These are phyloP conservation scores for Eimeria tenella DNA, from an alignment of 169 alveolate genomes.

Conservation along the genomic window DNA sequence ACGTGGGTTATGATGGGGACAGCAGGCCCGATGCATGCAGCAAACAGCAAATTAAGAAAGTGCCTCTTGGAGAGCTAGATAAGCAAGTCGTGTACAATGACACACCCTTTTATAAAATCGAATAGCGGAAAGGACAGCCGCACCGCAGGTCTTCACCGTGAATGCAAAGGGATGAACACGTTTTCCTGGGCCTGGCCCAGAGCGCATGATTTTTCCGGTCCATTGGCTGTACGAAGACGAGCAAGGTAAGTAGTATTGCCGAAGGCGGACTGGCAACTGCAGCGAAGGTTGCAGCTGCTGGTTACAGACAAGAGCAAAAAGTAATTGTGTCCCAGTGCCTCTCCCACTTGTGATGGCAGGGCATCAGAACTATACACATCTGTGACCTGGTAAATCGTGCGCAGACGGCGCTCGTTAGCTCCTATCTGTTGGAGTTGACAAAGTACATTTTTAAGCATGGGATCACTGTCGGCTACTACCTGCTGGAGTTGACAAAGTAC, in stretches of 20 bases:
- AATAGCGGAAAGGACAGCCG: background rate
- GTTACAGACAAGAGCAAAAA: no score
- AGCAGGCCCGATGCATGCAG: background rate
- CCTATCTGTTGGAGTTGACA: no score
- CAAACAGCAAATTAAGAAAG: background rate
- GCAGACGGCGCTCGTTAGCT: no score
- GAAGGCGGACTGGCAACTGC: background rate
- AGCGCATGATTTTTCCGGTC: background rate
- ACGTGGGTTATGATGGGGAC: constrained; percentile 37
- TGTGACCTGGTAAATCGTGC: no score
- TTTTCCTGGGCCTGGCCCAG: background rate
- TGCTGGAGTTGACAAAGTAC: no score
- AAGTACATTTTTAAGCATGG: no score
- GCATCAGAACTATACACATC: no score
- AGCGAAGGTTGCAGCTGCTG: no score
- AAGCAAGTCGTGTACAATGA: background rate
- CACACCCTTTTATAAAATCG: background rate
- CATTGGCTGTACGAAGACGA: background rate
- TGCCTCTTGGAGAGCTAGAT: background rate
- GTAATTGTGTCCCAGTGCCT: no score
- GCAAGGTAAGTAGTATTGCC: background rate
- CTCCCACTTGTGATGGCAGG: no score
- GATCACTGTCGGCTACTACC: no score
- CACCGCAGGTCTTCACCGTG: background rate
- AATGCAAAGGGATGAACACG: background rate